These are phyloP conservation scores for Coemansia umbellata DNA, from an alignment of 192 early-diverging fungal species.

Conservation along the genomic window DNA sequence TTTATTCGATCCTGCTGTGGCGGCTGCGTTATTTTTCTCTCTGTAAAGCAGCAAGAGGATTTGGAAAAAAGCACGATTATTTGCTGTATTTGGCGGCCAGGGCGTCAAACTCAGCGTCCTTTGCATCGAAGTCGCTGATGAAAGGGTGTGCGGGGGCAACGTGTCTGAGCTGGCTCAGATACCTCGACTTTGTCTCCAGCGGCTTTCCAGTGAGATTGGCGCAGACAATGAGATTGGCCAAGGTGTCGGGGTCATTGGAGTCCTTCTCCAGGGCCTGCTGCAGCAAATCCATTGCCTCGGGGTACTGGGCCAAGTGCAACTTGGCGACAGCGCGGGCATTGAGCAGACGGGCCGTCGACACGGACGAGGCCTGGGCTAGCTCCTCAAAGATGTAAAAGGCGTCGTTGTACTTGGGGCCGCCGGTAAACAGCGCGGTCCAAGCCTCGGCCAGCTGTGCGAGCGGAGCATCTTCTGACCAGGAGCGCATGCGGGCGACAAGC, in stretches of 20 bases:
- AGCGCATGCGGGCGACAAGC: constrained; percentile 67
- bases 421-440: constrained; percentile 71
- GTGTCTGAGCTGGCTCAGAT: constrained; percentile 70
- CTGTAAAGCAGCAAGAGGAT: no score
- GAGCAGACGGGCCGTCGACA: constrained; percentile 69
- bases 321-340: constrained; percentile 78
- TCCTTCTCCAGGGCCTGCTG: constrained; percentile 73
- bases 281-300: constrained; percentile 78
- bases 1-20: no score
- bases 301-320: constrained; percentile 72
- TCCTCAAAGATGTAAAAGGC: constrained; percentile 94
- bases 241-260: constrained; percentile 69
- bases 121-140: constrained; percentile 70
- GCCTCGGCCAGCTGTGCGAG: constrained; percentile 89
- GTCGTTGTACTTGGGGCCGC: constrained; percentile 78
- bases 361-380: constrained; percentile 72
- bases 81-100: constrained; percentile 10
- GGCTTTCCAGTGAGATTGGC: constrained; percentile 67
- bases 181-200: constrained; percentile 58
- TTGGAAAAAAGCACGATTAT: no score
- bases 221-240: constrained; percentile 84
- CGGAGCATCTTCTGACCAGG: constrained; percentile 96
- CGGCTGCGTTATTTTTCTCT: no score
- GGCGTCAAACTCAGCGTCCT: constrained; percentile 78
- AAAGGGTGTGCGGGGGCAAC: constrained; percentile 74